phyloP scores from a whole-genome alignment of 768 basidiomycete species.

The Suillus variegatus region DNA sequence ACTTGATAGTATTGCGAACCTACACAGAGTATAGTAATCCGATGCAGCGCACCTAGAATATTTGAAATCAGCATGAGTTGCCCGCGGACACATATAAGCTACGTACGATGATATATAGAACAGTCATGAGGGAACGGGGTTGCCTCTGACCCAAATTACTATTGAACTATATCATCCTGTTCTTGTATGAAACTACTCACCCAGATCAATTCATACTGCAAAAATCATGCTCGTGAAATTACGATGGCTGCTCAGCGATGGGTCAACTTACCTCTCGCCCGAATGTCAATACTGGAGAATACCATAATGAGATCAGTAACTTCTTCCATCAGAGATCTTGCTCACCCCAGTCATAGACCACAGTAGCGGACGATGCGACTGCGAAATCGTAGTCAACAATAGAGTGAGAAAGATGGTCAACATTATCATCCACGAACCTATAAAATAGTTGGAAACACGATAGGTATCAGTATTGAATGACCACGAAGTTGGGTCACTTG shows the following conservation, averaged over 20 bases:
- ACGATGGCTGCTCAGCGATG: neutral
- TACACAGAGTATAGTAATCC: neutral
- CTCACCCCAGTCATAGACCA: neutral
- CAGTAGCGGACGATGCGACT: neutral
- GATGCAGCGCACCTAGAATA: neutral
- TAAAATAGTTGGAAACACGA: neutral
- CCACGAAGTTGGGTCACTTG: neutral
- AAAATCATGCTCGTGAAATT: neutral
- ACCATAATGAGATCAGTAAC: neutral
- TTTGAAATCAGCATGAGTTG: neutral
- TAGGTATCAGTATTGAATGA: neutral
- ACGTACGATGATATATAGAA: neutral
- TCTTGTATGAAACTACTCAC: neutral
- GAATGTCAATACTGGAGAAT: neutral
- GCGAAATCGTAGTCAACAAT: neutral
- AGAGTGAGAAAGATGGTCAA: neutral
- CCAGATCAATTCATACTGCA: neutral
- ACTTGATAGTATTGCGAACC: neutral
- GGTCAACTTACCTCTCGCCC: neutral
- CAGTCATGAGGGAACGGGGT: neutral
- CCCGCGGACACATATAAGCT: neutral
- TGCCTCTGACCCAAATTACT: neutral
- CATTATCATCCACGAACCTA: neutral
- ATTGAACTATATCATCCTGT: neutral
- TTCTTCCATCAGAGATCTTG: neutral